Conservation (phyloP, 352 stramenopile species). For the Pythium grandisporangium region DNA sequence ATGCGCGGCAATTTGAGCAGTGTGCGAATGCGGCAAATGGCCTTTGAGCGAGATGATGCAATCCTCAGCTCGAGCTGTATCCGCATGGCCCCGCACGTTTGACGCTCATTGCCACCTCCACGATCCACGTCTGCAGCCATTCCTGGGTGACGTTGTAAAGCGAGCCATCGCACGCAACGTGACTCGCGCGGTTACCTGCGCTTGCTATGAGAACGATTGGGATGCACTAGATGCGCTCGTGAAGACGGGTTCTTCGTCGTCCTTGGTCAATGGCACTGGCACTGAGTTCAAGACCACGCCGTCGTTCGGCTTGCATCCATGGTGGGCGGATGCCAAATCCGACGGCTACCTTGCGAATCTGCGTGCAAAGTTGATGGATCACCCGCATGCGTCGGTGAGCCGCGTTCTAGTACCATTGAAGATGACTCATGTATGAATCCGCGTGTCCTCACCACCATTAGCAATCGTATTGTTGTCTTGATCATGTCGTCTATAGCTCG, state of each 20-base stretch:
- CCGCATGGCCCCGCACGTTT: slow-evolving; percentile 12
- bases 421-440: neutral
- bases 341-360: slow-evolving; percentile 26
- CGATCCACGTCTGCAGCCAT: slow-evolving; percentile 24
- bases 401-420: neutral
- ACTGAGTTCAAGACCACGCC: slow-evolving; percentile 2
- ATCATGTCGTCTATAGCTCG: slow-evolving; percentile 21
- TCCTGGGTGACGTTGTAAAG: slow-evolving; percentile 16
- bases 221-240: slow-evolving; percentile 32
- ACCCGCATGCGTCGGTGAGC: slow-evolving; percentile 42
- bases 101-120: slow-evolving; percentile 76
- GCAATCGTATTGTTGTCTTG: neutral
- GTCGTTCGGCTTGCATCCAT: slow-evolving; percentile 69
- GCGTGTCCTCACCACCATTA: neutral
- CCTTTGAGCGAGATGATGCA: neutral
- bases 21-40: too few species aligned
- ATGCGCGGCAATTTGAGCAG: too few species aligned
- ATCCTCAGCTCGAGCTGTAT: too few species aligned
- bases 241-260: too few species aligned
- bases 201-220: slow-evolving; percentile 61
- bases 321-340: slow-evolving; percentile 33
- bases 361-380: slow-evolving; percentile 15
- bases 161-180: slow-evolving; percentile 26
- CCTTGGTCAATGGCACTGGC: neutral
- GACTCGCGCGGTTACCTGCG: slow-evolving; percentile 45